Conservation (phyloP, 2,329 filamentous ascomycete species). For the Trichophyton rubrum region DNA sequence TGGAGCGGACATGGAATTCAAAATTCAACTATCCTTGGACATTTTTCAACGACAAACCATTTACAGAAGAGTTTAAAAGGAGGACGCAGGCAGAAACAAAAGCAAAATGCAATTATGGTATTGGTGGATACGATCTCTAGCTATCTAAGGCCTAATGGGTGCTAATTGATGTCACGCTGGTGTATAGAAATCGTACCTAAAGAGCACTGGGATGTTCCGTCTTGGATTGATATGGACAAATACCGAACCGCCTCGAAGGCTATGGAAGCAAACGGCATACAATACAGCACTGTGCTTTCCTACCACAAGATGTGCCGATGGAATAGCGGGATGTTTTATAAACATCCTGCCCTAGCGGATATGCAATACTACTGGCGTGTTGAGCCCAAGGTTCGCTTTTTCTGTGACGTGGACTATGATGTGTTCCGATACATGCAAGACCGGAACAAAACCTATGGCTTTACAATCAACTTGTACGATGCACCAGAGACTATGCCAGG, state of each 20-base stretch:
- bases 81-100: slow-evolving; percentile 72
- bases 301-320: slow-evolving; percentile 99
- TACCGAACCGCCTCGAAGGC: slow-evolving; percentile 74
- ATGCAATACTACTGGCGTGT: slow-evolving; percentile 96
- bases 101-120: slow-evolving; percentile 76
- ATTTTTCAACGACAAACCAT: slow-evolving; percentile 94
- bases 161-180: slow-evolving; percentile 17
- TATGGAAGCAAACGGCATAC: slow-evolving; percentile 70
- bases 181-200: slow-evolving; percentile 74
- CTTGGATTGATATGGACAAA: slow-evolving; percentile 82
- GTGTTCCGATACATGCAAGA: slow-evolving; percentile 97
- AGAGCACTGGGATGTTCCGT: slow-evolving; percentile 85
- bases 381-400: slow-evolving; percentile 97
- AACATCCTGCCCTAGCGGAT: slow-evolving; percentile 73
- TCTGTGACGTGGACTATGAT: slow-evolving; percentile 97
- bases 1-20: slow-evolving; percentile 90
- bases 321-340: slow-evolving; percentile 98
- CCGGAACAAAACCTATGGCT: slow-evolving; percentile 97
- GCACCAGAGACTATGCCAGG: slow-evolving; percentile 71
- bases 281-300: slow-evolving; percentile 77
- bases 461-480: slow-evolving; percentile 96
- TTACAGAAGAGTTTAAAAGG: slow-evolving; percentile 83
- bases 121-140: no score
- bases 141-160: background rate
- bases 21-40: slow-evolving; percentile 99